Base-by-base conservation (phyloP, 148 eudicot species). In the Rhododendron molle region DNA sequence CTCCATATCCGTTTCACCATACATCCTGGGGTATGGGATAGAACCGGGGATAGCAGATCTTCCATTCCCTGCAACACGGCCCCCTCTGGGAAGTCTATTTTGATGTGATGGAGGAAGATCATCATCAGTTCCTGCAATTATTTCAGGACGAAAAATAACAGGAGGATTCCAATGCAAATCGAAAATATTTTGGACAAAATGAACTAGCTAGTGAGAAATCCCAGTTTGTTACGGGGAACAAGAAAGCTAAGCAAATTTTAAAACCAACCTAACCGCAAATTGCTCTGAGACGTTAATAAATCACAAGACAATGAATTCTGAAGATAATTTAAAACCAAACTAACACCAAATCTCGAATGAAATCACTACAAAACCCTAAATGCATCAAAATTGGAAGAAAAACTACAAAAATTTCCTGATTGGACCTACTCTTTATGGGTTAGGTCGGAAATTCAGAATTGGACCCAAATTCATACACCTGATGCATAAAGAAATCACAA, bases 101-200 rank as follows among this genome's bases (percentile, higher is more conserved):
- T 90, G 92, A 86, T 91, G 92, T 13, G 96, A 84, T 7, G 90
- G 96, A 54, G 94, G 93, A 67, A 92, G 89, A 87, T 92, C 96
- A 81, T 93, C 93, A 88, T 93, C 94, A 72, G 93, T 93, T 86
- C 93, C 94, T 93, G 91, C 85, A 90, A 83, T 79, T 28, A 49
- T 88, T 86, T 43, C 71, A 77, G 82, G 78, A 54, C 1, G 47
- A 38, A 84, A 82, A 43, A 82, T 32, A 34, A 36, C 58, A 38
- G 18, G n/a, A 74, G 40, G 40, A 11, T 67, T 74, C 77, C 21
- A 76, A 44, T 71, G 21, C 28, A 72, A 83, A 40, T 50, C 5
- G 43, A 52, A 71, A 54, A 83, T 44, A 20, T 46, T 73, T 32
- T 2, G 12, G 28, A 56, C 9, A 56, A 80, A 56, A 36, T 9